These are phyloP conservation scores for Neonectria magnoliae DNA, from an alignment of 2,329 filamentous ascomycete species.

Conservation along the genomic window DNA sequence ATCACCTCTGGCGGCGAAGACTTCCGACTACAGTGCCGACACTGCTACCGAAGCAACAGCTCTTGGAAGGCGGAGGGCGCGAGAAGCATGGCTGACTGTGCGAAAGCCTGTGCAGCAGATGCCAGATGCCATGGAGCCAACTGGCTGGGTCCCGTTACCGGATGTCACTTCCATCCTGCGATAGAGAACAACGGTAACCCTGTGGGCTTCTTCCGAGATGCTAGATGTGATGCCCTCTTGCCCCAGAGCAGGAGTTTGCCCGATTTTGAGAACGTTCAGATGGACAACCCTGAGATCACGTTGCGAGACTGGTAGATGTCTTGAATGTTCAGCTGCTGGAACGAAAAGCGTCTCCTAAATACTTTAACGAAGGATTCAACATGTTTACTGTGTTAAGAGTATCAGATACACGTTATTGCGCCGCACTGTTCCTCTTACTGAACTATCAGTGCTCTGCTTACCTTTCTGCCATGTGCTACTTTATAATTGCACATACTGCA, in stretches of 20 bases:
- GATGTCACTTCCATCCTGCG: neutral
- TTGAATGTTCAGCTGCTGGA: too few relatives aligned
- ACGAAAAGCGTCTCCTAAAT: too few relatives aligned
- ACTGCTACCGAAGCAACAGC: constrained; percentile 11
- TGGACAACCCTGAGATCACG: neutral
- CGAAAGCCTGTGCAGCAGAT: constrained; percentile 14
- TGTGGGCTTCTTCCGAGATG: neutral
- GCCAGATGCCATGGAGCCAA: constrained; percentile 10
- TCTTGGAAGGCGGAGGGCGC: neutral
- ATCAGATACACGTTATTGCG: too few relatives aligned
- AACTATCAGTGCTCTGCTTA: too few relatives aligned
- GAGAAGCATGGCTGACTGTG: constrained; percentile 13
- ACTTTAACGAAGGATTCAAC: too few relatives aligned
- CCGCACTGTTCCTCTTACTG: too few relatives aligned
- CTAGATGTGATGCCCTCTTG: neutral
- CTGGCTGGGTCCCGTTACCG: constrained; percentile 11
- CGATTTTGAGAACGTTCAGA: neutral
- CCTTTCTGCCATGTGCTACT: too few relatives aligned
- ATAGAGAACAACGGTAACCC: neutral
- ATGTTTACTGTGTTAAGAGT: too few relatives aligned
- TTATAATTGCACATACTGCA: too few relatives aligned
- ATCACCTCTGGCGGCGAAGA: constrained; percentile 1
- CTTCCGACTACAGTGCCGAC: constrained; percentile 10
- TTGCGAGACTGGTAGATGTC: neutral
- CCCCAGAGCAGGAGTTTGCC: neutral